Conservation (phyloP, 2,329 filamentous ascomycete genomes). For the Pseudogymnoascus sp. region DNA sequence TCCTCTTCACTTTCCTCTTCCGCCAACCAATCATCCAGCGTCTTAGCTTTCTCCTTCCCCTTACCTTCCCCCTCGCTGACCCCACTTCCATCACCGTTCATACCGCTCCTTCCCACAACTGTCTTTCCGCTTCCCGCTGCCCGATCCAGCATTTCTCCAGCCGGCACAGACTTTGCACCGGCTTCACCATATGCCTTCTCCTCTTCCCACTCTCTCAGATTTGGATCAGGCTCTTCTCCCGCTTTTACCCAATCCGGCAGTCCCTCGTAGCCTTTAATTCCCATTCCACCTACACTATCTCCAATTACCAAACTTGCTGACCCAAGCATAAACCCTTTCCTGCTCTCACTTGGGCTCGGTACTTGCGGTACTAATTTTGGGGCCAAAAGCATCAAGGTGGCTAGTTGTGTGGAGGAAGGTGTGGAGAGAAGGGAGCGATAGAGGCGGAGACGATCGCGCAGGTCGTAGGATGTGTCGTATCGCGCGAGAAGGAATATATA, state of each 20-base stretch:
- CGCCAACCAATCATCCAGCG: conserved; percentile 86
- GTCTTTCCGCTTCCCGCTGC: conserved; percentile 35
- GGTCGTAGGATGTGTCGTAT: conserved; percentile 91
- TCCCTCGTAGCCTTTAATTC: conserved; percentile 67
- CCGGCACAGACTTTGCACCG: conserved; percentile 40
- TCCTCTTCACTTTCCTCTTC: conserved; percentile 57
- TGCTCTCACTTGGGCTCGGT: conserved; percentile 77
- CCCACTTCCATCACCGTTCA: conserved; percentile 37
- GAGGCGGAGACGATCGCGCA: conserved; percentile 82
- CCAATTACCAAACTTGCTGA: conserved; percentile 80
- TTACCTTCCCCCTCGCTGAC: conserved; percentile 39
- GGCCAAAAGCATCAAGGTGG: conserved; percentile 80
- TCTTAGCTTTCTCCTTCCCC: conserved; percentile 50
- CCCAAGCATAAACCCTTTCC: conserved; percentile 70
- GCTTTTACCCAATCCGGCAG: conserved; percentile 78
- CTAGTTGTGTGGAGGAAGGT: conserved; percentile 69
- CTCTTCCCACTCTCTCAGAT: conserved; percentile 55
- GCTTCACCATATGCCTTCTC: conserved; percentile 32
- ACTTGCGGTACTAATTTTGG: conserved; percentile 90
- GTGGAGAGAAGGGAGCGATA: conserved; percentile 77
- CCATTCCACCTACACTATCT: conserved; percentile 62
- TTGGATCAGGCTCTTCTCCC: conserved; percentile 70
- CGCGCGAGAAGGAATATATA: conserved; percentile 78
- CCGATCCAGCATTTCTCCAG: conserved; percentile 56
- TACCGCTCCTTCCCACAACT: conserved; percentile 30